phyloP scores from a whole-genome alignment of 495 filamentous ascomycete species.

The Aspergillus baeticus region DNA sequence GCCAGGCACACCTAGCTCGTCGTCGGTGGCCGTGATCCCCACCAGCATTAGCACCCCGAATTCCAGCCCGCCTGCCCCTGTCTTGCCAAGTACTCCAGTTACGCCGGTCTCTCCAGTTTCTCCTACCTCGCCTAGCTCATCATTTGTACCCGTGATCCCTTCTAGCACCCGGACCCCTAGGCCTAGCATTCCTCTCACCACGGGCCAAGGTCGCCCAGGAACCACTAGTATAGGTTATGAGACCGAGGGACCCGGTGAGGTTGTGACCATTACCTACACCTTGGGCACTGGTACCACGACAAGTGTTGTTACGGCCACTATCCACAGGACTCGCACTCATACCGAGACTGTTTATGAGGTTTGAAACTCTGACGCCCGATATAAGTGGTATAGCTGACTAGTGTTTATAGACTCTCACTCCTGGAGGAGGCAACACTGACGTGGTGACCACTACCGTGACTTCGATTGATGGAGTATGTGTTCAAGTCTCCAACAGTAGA shows the following conservation, averaged over 20 bases:
- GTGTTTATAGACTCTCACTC: background rate
- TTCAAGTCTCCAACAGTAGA: too few species aligned
- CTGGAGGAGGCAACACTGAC: too few species aligned
- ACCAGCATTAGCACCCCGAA: background rate
- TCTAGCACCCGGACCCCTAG: background rate
- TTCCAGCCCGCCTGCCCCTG: background rate
- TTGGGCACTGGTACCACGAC: constrained; percentile 53
- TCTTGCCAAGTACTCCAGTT: background rate
- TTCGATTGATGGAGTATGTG: too few species aligned
- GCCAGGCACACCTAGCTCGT: constrained; percentile 7
- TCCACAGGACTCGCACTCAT: constrained; percentile 46
- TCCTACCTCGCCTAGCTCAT: background rate
- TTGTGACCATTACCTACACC: constrained; percentile 59
- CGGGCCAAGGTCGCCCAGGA: constrained; percentile 3
- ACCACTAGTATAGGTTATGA: background rate
- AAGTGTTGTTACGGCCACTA: constrained; percentile 56
- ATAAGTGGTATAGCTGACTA: background rate
- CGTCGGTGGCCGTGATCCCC: constrained; percentile 6
- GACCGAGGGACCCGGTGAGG: constrained; percentile 27
- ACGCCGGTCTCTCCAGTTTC: background rate
- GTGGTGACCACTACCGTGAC: too few species aligned
- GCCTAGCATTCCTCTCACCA: constrained; percentile 19
- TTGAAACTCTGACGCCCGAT: constrained; percentile 19
- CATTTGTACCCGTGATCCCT: constrained; percentile 7
- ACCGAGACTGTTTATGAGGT: constrained; percentile 40